phyloP scores from a whole-genome alignment of 1,139 yeast genomes.

The Yamadazyma atlantica region DNA sequence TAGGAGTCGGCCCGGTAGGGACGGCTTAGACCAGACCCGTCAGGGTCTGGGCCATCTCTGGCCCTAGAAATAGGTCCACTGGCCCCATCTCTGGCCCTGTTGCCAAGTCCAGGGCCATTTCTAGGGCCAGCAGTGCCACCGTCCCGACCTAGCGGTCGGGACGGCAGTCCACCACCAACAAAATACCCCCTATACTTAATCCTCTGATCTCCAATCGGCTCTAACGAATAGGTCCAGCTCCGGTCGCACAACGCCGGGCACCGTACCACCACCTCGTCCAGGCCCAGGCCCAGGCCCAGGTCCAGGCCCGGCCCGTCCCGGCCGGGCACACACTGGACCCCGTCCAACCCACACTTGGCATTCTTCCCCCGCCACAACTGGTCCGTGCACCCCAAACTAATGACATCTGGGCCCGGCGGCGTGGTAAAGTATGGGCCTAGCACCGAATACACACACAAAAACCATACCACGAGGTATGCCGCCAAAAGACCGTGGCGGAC shows the following conservation, averaged over 20 bases:
- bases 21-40: too few species aligned
- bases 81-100: too few species aligned
- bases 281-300: too few species aligned
- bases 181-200: constrained; percentile 72
- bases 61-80: too few species aligned
- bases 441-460: constrained; percentile 25
- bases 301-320: too few species aligned
- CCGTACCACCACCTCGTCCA: constrained; percentile 62
- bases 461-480: constrained; percentile 40
- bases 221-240: constrained; percentile 74
- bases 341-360: constrained; percentile 74
- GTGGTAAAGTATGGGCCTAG: constrained; percentile 40
- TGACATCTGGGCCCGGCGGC: constrained; percentile 26
- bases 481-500: constrained; percentile 30
- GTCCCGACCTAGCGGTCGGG: too few species aligned
- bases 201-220: constrained; percentile 68
- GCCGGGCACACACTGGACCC: constrained; percentile 51
- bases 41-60: too few species aligned
- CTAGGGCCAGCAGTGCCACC: too few species aligned
- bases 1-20: constrained; percentile 89
- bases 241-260: constrained; percentile 90
- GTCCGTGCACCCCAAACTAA: constrained; percentile 42
- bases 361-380: constrained; percentile 74
- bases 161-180: constrained; percentile 88
- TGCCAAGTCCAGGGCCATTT: too few species aligned